Evolutionary conservation across 371 early-diverging fungal species (phyloP).

Genomic region (Rhizomucor pusillus): DNA sequence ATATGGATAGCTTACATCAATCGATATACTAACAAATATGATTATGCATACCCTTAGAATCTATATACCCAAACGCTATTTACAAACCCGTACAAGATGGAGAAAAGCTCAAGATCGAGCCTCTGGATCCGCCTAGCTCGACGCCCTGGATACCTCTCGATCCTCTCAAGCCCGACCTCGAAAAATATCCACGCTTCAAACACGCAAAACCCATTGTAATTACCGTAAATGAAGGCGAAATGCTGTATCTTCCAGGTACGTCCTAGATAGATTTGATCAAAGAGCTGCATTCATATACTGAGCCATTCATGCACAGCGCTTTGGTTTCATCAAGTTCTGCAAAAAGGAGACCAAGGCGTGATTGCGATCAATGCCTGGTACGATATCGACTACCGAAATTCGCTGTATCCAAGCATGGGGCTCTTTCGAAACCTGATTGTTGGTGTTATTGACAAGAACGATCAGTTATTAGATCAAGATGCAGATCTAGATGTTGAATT

Average conservation of each 20-base stretch:
- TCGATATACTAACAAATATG: too few species aligned
- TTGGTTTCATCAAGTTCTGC: conserved; percentile 80
- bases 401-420: conserved; percentile 32
- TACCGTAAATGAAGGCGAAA: conserved; percentile 63
- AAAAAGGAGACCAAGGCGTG: conserved; percentile 59
- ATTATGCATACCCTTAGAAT: conserved; percentile 41
- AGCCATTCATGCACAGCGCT: conserved; percentile 33
- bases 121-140: conserved; percentile 30
- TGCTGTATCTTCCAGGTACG: conserved; percentile 71
- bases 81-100: conserved; percentile 29
- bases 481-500: background rate
- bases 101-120: conserved; percentile 25
- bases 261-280: background rate
- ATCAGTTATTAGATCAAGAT: background rate
- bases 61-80: conserved; percentile 53
- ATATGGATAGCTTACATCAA: background rate
- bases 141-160: conserved; percentile 70
- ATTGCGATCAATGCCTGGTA: conserved; percentile 85
- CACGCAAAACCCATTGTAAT: conserved; percentile 56
- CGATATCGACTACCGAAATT: conserved; percentile 61
- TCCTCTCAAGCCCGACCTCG: conserved; percentile 49
- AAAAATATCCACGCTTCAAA: conserved; percentile 50
- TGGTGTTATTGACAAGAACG: conserved; percentile 7
- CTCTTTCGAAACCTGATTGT: conserved; percentile 32
- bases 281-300: too few species aligned